Base-by-base conservation (phyloP, 768 basidiomycete genomes). In the Tylopilus balloui region DNA sequence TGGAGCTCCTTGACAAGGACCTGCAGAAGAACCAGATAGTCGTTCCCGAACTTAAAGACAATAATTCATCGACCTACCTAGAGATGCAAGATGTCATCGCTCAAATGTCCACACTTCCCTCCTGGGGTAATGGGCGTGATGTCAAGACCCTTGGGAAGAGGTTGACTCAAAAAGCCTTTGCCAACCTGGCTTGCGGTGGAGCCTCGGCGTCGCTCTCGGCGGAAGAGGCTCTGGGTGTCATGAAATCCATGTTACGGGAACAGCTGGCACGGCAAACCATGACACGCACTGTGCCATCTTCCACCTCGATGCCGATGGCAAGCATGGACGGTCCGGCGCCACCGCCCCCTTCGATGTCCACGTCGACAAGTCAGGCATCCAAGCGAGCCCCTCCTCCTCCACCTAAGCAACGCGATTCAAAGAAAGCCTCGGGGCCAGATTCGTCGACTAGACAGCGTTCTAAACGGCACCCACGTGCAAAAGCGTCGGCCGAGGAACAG, bases 71-170 rank as follows among this genome's bases (percentile, higher is more conserved):
- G 3, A 1, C 21, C 0, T 55, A 53, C 21, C 4, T 36, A 11
- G 57, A 67, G 36, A 73, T 83, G 69, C 59, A 65, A n/a, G 54
- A 50, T 1, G 21, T 75, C 10, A 55, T 85, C 37, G 51, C 59
- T 14, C 50, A 71, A n/a, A 66, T 85, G 52, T 68, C 78, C 2
- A 41, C 50, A 0, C 65, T 84, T 1, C 69, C 72, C 1, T 76
- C 77, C 1, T 87, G 84, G 84, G 84, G 84, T 1, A 87, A 87
- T 42, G 85, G 79, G 0, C 75, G 84, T 5, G 84, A 86, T 54
- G 71, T 86, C 55, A 70, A 77, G 48, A 78, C 77, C 0, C 66
- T 84, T 6, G 65, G 78, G 4, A 78, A 76, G 57, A 62, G 71
- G 37, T 73, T 86, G 68, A 62, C 73, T 11, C 64, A 69, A 15